These are phyloP conservation scores for Porphyrellus sp. DNA, from an alignment of 1,284 basidiomycete genomes.

Conservation along the genomic window DNA sequence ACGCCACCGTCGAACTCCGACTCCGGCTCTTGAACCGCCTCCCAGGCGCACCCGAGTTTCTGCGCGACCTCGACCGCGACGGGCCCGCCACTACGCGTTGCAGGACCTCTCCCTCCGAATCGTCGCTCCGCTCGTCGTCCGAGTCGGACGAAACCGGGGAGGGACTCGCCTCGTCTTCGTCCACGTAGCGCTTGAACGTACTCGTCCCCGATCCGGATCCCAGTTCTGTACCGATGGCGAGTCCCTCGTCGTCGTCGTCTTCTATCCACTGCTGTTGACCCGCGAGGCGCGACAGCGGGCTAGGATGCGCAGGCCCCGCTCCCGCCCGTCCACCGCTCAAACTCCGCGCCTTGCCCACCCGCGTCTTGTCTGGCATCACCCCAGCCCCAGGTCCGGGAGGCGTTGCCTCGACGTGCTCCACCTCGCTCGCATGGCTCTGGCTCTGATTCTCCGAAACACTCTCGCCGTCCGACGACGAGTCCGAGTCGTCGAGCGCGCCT, in stretches of 20 bases:
- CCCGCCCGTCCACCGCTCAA: conserved; percentile 29
- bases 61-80: conserved; percentile 22
- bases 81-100: neutral
- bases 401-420: conserved; percentile 16
- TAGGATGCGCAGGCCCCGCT: conserved; percentile 45
- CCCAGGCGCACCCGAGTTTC: conserved; percentile 8
- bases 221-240: neutral
- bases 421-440: conserved; percentile 19
- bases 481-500: conserved; percentile 72
- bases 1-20: conserved; percentile 59
- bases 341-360: conserved; percentile 33
- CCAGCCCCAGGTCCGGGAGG: neutral
- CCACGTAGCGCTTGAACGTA: conserved; percentile 28
- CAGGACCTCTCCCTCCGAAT: conserved; percentile 16
- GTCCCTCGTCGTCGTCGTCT: conserved; percentile 30
- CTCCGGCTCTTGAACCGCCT: conserved; percentile 40
- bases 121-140: conserved; percentile 43
- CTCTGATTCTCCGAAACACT: conserved; percentile 30
- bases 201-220: neutral
- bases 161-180: conserved; percentile 44
- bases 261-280: conserved; percentile 52
- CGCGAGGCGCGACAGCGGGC: conserved; percentile 59
- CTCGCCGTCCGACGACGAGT: conserved; percentile 50
- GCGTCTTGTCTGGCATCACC: neutral
- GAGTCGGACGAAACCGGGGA: conserved; percentile 49